Conservation (phyloP, 2,329 filamentous ascomycete genomes). For the Cladosporium sp. region DNA sequence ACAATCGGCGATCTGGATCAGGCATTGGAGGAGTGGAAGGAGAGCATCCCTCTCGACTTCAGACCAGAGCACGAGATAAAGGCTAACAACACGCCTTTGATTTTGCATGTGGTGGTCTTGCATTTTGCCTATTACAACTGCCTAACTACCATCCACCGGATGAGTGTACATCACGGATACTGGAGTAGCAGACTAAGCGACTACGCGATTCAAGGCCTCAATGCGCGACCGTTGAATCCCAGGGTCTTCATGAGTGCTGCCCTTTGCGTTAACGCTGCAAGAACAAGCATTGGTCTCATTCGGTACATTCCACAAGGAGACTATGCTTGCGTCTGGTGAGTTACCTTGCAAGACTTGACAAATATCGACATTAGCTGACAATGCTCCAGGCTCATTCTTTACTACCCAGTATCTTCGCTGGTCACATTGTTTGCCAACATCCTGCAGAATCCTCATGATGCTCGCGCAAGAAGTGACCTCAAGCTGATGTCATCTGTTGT, state of each 20-base stretch:
- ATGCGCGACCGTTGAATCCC: constrained; percentile 84
- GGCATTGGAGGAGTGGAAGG: constrained; percentile 87
- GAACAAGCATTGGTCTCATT: constrained; percentile 87
- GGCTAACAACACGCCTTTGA: constrained; percentile 84
- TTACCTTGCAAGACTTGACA: not conserved
- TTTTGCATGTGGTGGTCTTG: constrained; percentile 86
- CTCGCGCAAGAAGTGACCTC: constrained; percentile 79
- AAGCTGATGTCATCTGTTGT: constrained; percentile 91
- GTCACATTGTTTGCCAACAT: constrained; percentile 97
- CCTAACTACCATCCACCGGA: constrained; percentile 93
- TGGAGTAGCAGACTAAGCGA: constrained; percentile 95
- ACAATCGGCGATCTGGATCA: constrained; percentile 91
- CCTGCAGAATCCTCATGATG: constrained; percentile 87
- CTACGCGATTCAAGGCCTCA: constrained; percentile 90
- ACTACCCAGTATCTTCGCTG: constrained; percentile 91
- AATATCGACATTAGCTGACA: not conserved
- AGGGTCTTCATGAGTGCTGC: constrained; percentile 91
- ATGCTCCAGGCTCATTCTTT: constrained; percentile 68
- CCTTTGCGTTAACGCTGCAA: constrained; percentile 84
- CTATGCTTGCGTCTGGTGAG: constrained; percentile 89
- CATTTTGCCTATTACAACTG: constrained; percentile 99
- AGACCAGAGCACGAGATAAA: constrained; percentile 96
- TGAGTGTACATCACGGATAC: constrained; percentile 96
- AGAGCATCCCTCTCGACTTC: constrained; percentile 89
- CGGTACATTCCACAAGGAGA: constrained; percentile 97